Percentiles rank a stretch among this genome's conserved stretches.
Evolutionary conservation across 1,284 basidiomycete genomes (phyloP).

Genomic region (Fomes fomentarius): DNA sequence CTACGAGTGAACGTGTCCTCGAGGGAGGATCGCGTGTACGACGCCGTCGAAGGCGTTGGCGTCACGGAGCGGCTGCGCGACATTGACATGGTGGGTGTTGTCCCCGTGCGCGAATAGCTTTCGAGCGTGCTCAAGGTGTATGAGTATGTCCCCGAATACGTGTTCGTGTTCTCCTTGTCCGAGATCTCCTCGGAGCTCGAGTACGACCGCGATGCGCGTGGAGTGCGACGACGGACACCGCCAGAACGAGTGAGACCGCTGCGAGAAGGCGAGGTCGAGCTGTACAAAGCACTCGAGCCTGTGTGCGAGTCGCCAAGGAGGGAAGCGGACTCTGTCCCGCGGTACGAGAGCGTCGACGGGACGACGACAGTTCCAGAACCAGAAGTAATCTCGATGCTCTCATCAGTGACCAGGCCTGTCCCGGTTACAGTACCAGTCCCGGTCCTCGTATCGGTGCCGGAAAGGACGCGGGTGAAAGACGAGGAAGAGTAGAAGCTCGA

Average conservation of each 20-base stretch:
- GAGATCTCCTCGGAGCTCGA: conserved; percentile 45
- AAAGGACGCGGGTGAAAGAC: conserved; percentile 30
- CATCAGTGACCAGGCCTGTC: conserved; percentile 25
- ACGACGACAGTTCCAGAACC: conserved; percentile 46
- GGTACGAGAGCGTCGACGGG: conserved; percentile 56
- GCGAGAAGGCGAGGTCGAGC: conserved; percentile 36
- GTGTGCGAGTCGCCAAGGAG: conserved; percentile 61
- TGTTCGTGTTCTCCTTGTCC: conserved; percentile 65
- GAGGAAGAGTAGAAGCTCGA: conserved; percentile 39
- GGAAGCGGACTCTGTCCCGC: conserved; percentile 58
- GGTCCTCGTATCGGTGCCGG: conserved; percentile 25
- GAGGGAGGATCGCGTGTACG: conserved; percentile 27
- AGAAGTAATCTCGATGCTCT: neutral
- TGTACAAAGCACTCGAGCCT: conserved; percentile 34
- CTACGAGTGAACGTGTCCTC: conserved; percentile 5
- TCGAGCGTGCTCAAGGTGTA: conserved; percentile 37
- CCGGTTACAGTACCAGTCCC: conserved; percentile 22
- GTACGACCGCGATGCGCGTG: conserved; percentile 39
- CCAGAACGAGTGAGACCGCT: conserved; percentile 54
- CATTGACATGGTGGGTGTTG: conserved; percentile 18
- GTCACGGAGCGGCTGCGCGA: conserved; percentile 33
- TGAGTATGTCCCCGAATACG: conserved; percentile 26
- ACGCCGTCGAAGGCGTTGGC: conserved; percentile 37
- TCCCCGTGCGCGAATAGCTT: conserved; percentile 28
- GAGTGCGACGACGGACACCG: conserved; percentile 57